Evolutionary conservation across 202 grass and related monocot species (phyloP).

Genomic region (Digitaria exilis): DNA sequence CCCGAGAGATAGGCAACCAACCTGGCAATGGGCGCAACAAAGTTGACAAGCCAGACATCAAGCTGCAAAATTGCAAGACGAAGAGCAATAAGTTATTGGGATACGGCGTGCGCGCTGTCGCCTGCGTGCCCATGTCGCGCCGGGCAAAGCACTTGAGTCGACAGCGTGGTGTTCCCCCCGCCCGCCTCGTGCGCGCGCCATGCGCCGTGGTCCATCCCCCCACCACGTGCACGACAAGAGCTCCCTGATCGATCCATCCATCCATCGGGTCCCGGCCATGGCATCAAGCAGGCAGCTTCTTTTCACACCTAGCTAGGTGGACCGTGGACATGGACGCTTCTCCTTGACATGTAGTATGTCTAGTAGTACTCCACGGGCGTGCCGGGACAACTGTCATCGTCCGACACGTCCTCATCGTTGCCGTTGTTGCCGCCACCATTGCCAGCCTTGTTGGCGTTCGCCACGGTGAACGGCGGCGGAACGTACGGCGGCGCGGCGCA

Average conservation of each 20-base stretch:
- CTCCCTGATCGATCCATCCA: too few species aligned
- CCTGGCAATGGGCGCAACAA: background rate
- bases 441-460: background rate
- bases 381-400: constrained; percentile 75
- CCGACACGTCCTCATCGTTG: constrained; percentile 49
- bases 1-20: background rate
- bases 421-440: background rate
- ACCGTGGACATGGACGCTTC: background rate
- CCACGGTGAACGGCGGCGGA: constrained; percentile 52
- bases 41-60: background rate
- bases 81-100: background rate
- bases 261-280: background rate
- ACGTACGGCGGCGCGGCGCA: constrained; percentile 75
- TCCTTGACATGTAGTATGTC: background rate
- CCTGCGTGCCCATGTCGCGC: background rate
- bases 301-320: background rate
- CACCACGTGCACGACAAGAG: constrained; percentile 31
- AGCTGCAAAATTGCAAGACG: background rate
- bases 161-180: constrained; percentile 16
- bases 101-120: background rate
- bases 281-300: constrained; percentile 17
- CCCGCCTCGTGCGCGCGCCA: constrained; percentile 37
- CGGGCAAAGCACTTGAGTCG: constrained; percentile 37
- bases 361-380: constrained; percentile 97
- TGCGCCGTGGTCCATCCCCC: background rate